Percentiles rank a stretch among this genome's conserved stretches.
Evolutionary conservation across 2,329 filamentous ascomycete genomes (phyloP).

Genomic region (Harringtonia lauricola): DNA sequence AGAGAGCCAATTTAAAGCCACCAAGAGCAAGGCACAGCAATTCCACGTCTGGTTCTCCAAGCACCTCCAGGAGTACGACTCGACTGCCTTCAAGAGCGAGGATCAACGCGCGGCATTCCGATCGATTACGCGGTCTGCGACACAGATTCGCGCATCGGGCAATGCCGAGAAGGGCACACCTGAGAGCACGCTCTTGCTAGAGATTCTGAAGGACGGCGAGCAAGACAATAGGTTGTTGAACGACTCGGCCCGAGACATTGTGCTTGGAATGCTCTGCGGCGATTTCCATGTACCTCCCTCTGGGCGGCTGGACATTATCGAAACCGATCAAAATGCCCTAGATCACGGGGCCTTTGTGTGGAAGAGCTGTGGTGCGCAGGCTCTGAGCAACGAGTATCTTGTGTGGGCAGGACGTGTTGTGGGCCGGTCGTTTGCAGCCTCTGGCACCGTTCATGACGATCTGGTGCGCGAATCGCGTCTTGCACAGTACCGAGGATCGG

Average conservation of each 20-base stretch:
- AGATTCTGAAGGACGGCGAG: slow-evolving; percentile 64
- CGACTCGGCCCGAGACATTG: slow-evolving; percentile 55
- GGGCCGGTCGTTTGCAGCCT: slow-evolving; percentile 72
- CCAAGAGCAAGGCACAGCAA: slow-evolving; percentile 59
- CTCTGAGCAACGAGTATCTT: slow-evolving; percentile 57
- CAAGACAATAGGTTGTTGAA: slow-evolving; percentile 55
- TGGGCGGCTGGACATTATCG: slow-evolving; percentile 55
- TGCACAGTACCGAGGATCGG: slow-evolving; percentile 32
- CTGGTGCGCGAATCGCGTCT: slow-evolving; percentile 50
- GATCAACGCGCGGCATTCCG: slow-evolving; percentile 47
- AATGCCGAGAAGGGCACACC: slow-evolving; percentile 58
- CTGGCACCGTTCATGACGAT: slow-evolving; percentile 53
- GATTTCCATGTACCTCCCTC: slow-evolving; percentile 56
- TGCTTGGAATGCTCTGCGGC: slow-evolving; percentile 61
- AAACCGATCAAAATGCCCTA: slow-evolving; percentile 52
- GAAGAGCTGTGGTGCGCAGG: slow-evolving; percentile 59
- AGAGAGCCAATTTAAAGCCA: slow-evolving; percentile 69
- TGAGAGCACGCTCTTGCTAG: slow-evolving; percentile 72
- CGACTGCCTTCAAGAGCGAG: slow-evolving; percentile 35
- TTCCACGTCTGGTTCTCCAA: slow-evolving; percentile 73
- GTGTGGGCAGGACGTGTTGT: slow-evolving; percentile 79
- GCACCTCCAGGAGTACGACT: slow-evolving; percentile 54
- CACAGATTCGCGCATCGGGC: slow-evolving; percentile 54
- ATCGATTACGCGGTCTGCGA: slow-evolving; percentile 58
- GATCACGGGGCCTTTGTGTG: slow-evolving; percentile 57